phyloP scores from a whole-genome alignment of 176 grass and related monocot genomes.

The Eleusine indica region DNA sequence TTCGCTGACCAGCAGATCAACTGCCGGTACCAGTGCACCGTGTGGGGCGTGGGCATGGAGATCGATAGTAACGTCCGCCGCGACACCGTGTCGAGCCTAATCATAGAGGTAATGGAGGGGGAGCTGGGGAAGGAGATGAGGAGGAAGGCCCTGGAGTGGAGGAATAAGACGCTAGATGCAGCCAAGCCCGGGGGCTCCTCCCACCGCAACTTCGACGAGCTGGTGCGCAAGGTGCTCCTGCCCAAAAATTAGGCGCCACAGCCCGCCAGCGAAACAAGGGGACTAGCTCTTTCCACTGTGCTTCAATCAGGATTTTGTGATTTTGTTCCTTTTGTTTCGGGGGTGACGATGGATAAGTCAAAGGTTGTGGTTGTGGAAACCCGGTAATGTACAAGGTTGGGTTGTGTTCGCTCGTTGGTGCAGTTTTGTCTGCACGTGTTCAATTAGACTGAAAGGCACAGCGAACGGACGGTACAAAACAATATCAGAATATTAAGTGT shows the following conservation, averaged over 20 bases:
- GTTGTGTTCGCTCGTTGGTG: too few species aligned
- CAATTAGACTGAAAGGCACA: too few species aligned
- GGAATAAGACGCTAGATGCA: slow-evolving; percentile 31
- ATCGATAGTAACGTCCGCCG: slow-evolving; percentile 67
- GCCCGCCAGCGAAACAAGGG: neutral
- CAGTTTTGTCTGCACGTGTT: too few species aligned
- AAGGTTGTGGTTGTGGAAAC: neutral
- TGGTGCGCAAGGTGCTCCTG: slow-evolving; percentile 51
- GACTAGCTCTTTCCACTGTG: neutral
- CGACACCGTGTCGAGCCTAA: slow-evolving; percentile 51
- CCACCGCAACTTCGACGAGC: slow-evolving; percentile 39
- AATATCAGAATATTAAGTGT: too few species aligned
- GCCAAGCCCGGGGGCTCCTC: slow-evolving; percentile 51
- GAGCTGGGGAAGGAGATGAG: slow-evolving; percentile 65
- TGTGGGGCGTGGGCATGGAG: slow-evolving; percentile 82
- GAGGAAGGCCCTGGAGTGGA: slow-evolving; percentile 55
- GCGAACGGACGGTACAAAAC: too few species aligned
- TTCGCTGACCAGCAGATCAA: slow-evolving; percentile 83
- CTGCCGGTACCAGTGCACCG: slow-evolving; percentile 63
- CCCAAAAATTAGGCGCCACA: slow-evolving; percentile 2
- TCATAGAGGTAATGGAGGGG: slow-evolving; percentile 67
- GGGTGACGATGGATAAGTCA: neutral
- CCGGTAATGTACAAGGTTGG: neutral
- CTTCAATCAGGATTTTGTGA: neutral
- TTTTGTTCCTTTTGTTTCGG: neutral